Conservation (phyloP, 805 yeast species). For the Saccharomycopsis schoenii region DNA sequence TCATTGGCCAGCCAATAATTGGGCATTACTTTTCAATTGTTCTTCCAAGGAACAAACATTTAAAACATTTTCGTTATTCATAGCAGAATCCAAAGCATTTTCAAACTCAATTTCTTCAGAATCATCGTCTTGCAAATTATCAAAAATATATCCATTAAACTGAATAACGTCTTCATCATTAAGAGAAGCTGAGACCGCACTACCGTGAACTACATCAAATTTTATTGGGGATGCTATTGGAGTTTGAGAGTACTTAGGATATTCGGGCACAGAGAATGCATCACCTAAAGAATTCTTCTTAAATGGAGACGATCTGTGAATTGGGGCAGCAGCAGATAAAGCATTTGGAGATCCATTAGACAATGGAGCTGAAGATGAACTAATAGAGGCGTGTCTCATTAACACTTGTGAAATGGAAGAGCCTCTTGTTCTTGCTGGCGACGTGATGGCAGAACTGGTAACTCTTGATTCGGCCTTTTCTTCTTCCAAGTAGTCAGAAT, state of each 20-base stretch:
- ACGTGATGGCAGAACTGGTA: background rate
- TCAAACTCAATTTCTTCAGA: conserved; percentile 7
- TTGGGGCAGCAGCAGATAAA: background rate
- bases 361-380: background rate
- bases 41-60: conserved; percentile 13
- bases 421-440: conserved; percentile 3
- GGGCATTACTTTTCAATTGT: background rate
- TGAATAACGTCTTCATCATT: conserved; percentile 9
- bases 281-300: conserved; percentile 5
- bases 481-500: conserved; percentile 14
- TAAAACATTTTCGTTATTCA: background rate
- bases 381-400: conserved; percentile 1
- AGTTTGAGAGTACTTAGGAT: conserved; percentile 7
- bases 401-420: conserved; percentile 11
- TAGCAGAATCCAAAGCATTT: conserved; percentile 4
- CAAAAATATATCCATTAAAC: conserved; percentile 1
- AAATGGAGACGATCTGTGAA: conserved; percentile 4
- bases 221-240: conserved; percentile 14
- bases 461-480: conserved; percentile 3
- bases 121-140: background rate
- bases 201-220: background rate
- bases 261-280: conserved; percentile 1
- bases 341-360: conserved; percentile 2
- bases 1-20: background rate
- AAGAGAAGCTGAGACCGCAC: conserved; percentile 13